These are phyloP conservation scores for Colletotrichum scovillei DNA, from an alignment of 2,329 filamentous ascomycete species.

Conservation along the genomic window DNA sequence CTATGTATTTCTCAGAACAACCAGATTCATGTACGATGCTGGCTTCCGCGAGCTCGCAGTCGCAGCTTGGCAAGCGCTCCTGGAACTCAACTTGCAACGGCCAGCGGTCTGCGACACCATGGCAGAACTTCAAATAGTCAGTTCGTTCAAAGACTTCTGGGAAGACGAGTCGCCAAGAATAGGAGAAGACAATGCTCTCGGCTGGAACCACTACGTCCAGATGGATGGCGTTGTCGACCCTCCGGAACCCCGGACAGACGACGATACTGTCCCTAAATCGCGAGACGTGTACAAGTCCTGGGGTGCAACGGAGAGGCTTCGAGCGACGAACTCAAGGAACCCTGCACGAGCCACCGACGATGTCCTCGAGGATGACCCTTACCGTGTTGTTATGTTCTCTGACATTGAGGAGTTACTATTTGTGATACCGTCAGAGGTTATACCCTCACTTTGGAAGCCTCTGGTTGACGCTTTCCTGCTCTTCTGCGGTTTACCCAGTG, in stretches of 20 bases:
- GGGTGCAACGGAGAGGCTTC: conserved; percentile 65
- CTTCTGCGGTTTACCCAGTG: conserved; percentile 74
- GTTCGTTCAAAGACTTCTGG: conserved; percentile 81
- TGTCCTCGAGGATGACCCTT: conserved; percentile 82
- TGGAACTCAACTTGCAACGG: conserved; percentile 77
- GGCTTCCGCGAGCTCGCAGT: conserved; percentile 83
- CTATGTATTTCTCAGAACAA: conserved; percentile 81
- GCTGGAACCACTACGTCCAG: conserved; percentile 72
- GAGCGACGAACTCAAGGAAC: conserved; percentile 59
- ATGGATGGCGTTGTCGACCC: conserved; percentile 49
- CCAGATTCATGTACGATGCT: conserved; percentile 77
- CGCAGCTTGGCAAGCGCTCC: conserved; percentile 83
- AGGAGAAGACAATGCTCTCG: conserved; percentile 77
- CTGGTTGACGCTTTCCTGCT: conserved; percentile 78
- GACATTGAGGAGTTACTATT: conserved; percentile 77
- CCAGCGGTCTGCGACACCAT: conserved; percentile 50
- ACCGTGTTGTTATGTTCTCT: conserved; percentile 81
- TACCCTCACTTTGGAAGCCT: conserved; percentile 50
- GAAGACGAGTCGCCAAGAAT: conserved; percentile 84
- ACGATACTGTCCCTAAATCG: conserved; percentile 39
- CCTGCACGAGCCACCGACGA: conserved; percentile 83
- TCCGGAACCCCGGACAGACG: conserved; percentile 50
- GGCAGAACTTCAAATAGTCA: conserved; percentile 39
- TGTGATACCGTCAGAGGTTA: conserved; percentile 53
- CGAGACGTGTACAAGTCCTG: conserved; percentile 63